A percentile compares a stretch with the other conserved stretches of the same genome.
These are phyloP conservation scores for Exophiala dermatitidis DNA, from an alignment of 2,329 filamentous ascomycete genomes.

Conservation along the genomic window DNA sequence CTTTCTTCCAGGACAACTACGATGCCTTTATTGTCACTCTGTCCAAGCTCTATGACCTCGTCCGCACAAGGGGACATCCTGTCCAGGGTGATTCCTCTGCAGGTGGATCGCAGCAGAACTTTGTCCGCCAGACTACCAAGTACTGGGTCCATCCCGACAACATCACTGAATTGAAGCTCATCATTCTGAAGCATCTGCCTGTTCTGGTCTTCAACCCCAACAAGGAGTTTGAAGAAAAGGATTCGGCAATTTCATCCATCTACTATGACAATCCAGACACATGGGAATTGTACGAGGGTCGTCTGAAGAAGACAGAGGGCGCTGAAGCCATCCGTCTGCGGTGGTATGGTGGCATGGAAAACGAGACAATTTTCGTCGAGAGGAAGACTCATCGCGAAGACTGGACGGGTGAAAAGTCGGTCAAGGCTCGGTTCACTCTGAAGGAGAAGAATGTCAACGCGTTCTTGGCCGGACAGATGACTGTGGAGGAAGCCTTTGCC, in stretches of 20 bases:
- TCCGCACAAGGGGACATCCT: conserved; percentile 86
- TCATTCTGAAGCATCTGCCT: conserved; percentile 93
- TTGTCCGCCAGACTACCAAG: conserved; percentile 94
- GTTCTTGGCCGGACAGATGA: conserved; percentile 75
- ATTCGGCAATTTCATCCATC: conserved; percentile 94
- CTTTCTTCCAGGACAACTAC: conserved; percentile 98
- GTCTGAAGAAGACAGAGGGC: conserved; percentile 94
- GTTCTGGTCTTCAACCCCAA: conserved; percentile 95
- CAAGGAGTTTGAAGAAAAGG: conserved; percentile 87
- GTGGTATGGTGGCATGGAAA: conserved; percentile 97
- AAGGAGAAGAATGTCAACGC: conserved; percentile 98
- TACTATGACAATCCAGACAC: conserved; percentile 94
- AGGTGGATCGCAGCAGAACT: conserved; percentile 87
- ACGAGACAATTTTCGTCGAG: conserved; percentile 91
- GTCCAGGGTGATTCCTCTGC: conserved; percentile 86
- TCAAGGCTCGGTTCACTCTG: conserved; percentile 88
- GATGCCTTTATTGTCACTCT: conserved; percentile 91
- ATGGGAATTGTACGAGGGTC: conserved; percentile 90
- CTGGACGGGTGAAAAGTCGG: conserved; percentile 98
- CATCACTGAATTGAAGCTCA: conserved; percentile 94
- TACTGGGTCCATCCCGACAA: conserved; percentile 99
- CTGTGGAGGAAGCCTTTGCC: conserved; percentile 84
- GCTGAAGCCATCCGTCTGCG: conserved; percentile 92
- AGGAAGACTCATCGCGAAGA: conserved; percentile 97
- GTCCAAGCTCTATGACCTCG: conserved; percentile 89